Evolutionary conservation across 768 basidiomycete species (phyloP).

Genomic region (Rhodosporidiobolus odoratus): DNA sequence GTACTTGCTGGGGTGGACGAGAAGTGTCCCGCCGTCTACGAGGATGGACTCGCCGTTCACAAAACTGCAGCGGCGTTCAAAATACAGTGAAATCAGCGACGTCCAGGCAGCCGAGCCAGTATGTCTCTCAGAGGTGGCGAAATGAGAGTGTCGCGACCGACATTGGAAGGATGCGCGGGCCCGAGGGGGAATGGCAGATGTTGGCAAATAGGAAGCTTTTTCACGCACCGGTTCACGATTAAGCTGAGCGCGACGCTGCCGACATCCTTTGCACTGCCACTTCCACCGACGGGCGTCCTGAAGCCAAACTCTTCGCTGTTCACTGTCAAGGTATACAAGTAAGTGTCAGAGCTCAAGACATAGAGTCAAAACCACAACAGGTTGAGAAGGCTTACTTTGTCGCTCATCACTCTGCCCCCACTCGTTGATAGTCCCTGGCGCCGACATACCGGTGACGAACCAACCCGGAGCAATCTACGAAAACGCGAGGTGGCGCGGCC

Average conservation of each 20-base stretch:
- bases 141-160: too few species aligned
- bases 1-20: slow-evolving; percentile 24
- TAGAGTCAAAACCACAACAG: too few species aligned
- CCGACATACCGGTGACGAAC: slow-evolving; percentile 40
- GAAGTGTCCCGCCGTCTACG: slow-evolving; percentile 22
- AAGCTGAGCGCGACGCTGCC: slow-evolving; percentile 52
- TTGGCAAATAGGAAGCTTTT: neutral
- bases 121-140: too few species aligned
- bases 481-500: too few species aligned
- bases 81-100: too few species aligned
- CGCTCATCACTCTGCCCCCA: slow-evolving; percentile 34
- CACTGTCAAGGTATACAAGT: neutral
- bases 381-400: slow-evolving; percentile 2
- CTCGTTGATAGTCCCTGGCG: slow-evolving; percentile 43
- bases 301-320: slow-evolving; percentile 42
- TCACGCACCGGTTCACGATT: slow-evolving; percentile 52
- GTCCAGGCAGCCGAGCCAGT: too few species aligned
- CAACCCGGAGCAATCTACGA: slow-evolving; percentile 49
- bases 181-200: neutral
- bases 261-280: slow-evolving; percentile 51
- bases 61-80: slow-evolving; percentile 29
- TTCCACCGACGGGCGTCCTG: slow-evolving; percentile 47
- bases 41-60: slow-evolving; percentile 48
- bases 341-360: too few species aligned
- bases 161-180: too few species aligned